Evolutionary conservation across 306 rosid species (phyloP), one percentile per base, ranked within the genome.

Genomic region (Carpinus fangiana): DNA sequence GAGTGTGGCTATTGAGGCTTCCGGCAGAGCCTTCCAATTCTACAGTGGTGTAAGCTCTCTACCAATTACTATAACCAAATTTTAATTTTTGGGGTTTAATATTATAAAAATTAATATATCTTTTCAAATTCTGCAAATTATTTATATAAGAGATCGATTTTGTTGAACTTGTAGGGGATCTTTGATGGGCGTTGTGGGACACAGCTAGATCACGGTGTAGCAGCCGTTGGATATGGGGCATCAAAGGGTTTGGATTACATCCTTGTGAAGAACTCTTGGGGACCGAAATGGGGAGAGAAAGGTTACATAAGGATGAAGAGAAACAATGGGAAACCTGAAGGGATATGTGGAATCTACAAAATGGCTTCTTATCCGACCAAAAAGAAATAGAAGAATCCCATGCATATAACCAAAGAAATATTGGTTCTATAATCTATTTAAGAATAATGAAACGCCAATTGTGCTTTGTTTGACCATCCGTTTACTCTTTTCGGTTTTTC

Each of bases 321-420:
- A 48, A 91, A 84, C 83, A 90, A 72, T 0, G 96, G 92, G 61
- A 93, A 95, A 41, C 76, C 96, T 0, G 92, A 95, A 79, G 98
- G 98, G 2, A 79, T 90, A 3, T 92, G 98, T 47, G 98, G 98
- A 62, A 82, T 95, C 74, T 72, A 93, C 88, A 90, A 88, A 85
- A 89, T 93, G 96, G 93, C 96, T 78, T 95, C 99, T 70, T 93
- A 86, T 90, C 98, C 96, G 46, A 90, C 96, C 73, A 95, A 93
- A 84, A 88, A 82, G 61, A 86, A 82, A 8, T 86, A 76, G 84
- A 31, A 2, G 34, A 2, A 31, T 31, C 26, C 26, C 26, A 31
- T 31, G 2, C 3, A 31, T 31, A 31, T 31, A 31, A 31, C 34
- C 3, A 31, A 31, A 31, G 2, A 31, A 31, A 31, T 31, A 31